Conservation (phyloP, 805 yeast species). For the Pichia exigua region DNA sequence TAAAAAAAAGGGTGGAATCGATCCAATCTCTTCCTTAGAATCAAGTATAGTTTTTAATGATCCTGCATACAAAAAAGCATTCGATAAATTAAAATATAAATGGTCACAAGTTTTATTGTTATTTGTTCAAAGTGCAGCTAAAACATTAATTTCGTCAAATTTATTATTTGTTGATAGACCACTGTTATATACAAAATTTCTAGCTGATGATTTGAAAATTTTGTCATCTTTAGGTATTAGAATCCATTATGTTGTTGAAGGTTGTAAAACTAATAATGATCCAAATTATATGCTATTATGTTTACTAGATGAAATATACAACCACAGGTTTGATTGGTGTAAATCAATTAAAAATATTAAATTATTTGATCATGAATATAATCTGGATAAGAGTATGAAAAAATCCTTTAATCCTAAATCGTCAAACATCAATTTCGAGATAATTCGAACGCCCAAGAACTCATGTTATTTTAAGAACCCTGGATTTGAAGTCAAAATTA, state of each 20-base stretch:
- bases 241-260: not conserved
- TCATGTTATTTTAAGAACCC: not conserved
- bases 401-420: not conserved
- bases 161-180: slow-evolving; percentile 1
- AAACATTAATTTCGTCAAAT: not conserved
- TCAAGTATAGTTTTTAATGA: not conserved
- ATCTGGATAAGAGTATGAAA: not conserved
- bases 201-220: not conserved
- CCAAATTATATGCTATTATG: not conserved
- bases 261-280: not conserved
- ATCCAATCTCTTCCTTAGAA: not conserved
- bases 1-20: too few relatives aligned
- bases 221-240: not conserved
- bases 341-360: not conserved
- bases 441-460: not conserved
- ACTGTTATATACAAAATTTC: not conserved
- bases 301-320: slow-evolving; percentile 5
- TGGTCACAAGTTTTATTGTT: slow-evolving; percentile 1
- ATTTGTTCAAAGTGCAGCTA: not conserved
- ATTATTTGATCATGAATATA: not conserved
- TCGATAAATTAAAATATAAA: not conserved
- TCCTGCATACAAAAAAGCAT: too few relatives aligned
- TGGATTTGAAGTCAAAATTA: not conserved
- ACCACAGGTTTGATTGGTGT: slow-evolving; percentile 1
- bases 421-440: not conserved